Conservation (phyloP, 2,329 filamentous ascomycete genomes). For the Podosphaera leucotricha region DNA sequence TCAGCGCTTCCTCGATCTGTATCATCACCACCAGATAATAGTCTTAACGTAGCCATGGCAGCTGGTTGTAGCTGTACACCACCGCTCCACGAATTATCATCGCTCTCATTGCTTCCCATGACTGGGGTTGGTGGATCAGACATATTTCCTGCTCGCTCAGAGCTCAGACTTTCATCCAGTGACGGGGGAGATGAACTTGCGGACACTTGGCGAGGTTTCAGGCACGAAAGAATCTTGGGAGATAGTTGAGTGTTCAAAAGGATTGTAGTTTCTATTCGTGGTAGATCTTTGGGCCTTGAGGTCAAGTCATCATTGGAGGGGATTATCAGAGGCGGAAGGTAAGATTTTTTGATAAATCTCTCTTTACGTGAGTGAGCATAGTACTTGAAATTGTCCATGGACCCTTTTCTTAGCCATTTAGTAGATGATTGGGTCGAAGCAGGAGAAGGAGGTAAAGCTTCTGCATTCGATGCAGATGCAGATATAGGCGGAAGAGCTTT, state of each 20-base stretch:
- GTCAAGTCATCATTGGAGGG: slow-evolving; percentile 13
- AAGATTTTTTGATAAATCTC: slow-evolving; percentile 27
- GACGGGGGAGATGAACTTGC: slow-evolving; percentile 64
- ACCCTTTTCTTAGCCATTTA: slow-evolving; percentile 14
- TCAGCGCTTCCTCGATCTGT: slow-evolving; percentile 37
- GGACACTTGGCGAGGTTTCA: slow-evolving; percentile 46
- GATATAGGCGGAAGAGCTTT: not conserved
- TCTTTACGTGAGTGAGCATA: slow-evolving; percentile 15
- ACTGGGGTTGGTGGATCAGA: slow-evolving; percentile 73
- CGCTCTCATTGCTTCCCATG: slow-evolving; percentile 30
- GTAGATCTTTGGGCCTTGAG: not conserved
- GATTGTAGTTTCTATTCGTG: not conserved
- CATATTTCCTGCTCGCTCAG: slow-evolving; percentile 63
- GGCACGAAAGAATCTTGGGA: slow-evolving; percentile 47
- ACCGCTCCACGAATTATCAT: slow-evolving; percentile 39
- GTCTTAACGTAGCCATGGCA: slow-evolving; percentile 58
- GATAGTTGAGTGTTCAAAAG: slow-evolving; percentile 43
- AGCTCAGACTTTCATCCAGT: slow-evolving; percentile 59
- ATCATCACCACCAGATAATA: slow-evolving; percentile 36
- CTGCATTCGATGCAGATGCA: not conserved
- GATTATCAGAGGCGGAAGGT: slow-evolving; percentile 39
- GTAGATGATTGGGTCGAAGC: not conserved
- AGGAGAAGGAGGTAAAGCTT: not conserved
- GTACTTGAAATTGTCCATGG: slow-evolving; percentile 19
- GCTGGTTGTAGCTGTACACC: slow-evolving; percentile 55